A percentile compares a stretch with the other conserved stretches of the same genome.
Evolutionary conservation across 2,329 filamentous ascomycete species (phyloP).

Genomic region (Cercospora sojina): DNA sequence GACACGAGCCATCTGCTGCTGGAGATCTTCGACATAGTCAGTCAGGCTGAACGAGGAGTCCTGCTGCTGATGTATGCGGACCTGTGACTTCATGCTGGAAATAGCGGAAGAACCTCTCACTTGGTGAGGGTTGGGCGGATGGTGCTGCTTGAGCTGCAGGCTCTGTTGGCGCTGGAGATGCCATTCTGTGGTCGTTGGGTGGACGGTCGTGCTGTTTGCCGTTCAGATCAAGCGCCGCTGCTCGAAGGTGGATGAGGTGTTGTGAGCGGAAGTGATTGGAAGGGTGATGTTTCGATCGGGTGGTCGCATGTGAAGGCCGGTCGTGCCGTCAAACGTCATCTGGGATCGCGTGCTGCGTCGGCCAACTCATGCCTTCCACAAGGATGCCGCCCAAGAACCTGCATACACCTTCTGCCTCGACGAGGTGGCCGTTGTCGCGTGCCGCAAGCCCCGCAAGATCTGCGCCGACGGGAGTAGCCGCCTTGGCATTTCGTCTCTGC

Average conservation of each 20-base stretch:
- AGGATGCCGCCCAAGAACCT: background rate
- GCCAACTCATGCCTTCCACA: background rate
- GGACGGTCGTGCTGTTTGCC: background rate
- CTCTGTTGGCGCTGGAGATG: constrained; percentile 9
- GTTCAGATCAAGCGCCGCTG: background rate
- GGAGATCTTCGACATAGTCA: constrained; percentile 59
- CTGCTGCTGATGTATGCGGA: constrained; percentile 40
- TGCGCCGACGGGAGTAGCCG: background rate
- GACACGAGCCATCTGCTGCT: constrained; percentile 71
- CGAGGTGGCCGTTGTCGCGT: background rate
- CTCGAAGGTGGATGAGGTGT: background rate
- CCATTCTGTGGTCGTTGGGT: constrained; percentile 9
- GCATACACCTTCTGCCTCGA: background rate
- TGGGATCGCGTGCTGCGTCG: background rate
- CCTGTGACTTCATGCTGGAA: constrained; percentile 74
- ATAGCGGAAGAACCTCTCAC: constrained; percentile 79
- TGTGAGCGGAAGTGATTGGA: background rate
- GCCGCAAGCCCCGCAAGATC: background rate
- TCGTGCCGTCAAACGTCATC: background rate
- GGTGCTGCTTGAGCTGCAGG: constrained; percentile 4
- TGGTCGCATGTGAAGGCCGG: background rate
- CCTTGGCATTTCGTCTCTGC: background rate
- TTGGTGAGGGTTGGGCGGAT: constrained; percentile 46
- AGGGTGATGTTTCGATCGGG: background rate
- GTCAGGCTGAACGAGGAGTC: constrained; percentile 4